Conservation (phyloP, 345 rosid species). For the Salix caprea region DNA sequence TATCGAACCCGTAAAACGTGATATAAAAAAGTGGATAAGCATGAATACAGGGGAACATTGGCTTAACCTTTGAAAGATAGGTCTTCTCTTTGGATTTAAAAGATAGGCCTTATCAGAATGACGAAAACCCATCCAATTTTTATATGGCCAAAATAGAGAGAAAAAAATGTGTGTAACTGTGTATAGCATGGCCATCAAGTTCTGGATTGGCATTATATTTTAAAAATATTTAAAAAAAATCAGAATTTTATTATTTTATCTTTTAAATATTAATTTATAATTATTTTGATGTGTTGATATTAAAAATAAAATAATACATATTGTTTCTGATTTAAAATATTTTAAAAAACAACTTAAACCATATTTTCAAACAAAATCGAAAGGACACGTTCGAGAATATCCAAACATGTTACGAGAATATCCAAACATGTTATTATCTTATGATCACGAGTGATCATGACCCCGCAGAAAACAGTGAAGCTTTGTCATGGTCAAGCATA, state of each 20-base stretch:
- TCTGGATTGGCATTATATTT: no score
- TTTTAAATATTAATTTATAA: no score
- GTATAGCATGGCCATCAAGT: not conserved
- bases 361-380: no score
- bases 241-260: no score
- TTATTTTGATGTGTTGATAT: no score
- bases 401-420: not conserved
- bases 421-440: not conserved
- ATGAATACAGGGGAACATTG: not conserved
- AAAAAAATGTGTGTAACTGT: not conserved
- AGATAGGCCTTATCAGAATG: not conserved
- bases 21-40: not conserved
- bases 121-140: not conserved
- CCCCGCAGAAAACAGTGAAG: not conserved
- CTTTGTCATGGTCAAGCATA: not conserved
- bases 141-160: not conserved
- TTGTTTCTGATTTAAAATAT: fast-evolving
- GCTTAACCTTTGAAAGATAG: not conserved
- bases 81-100: not conserved
- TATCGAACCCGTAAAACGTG: not conserved
- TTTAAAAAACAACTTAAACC: fast-evolving
- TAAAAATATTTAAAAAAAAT: no score
- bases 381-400: not conserved
- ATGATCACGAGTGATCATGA: not conserved
- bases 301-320: no score